phyloP scores from a whole-genome alignment of 805 yeast species.

The Kuraishia molischiana region DNA sequence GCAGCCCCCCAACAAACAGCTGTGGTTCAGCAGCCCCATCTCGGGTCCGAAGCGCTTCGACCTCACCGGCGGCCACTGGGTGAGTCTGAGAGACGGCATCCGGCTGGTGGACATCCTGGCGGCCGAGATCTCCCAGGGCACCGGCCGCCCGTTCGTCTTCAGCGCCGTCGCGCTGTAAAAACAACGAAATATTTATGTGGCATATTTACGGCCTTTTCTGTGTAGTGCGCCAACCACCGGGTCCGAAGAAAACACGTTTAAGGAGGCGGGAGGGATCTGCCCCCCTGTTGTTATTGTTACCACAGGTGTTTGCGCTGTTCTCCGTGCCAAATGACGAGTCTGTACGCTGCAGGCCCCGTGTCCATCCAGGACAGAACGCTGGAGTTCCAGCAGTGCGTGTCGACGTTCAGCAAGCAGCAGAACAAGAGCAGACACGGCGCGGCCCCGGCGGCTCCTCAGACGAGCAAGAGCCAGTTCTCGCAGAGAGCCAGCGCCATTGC shows the following conservation, averaged over 20 bases:
- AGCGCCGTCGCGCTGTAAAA: no score
- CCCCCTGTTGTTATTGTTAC: no score
- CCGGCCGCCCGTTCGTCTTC: constrained; percentile 10
- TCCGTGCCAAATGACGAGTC: constrained; percentile 15
- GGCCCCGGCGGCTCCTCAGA: constrained; percentile 16
- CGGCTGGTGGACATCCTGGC: constrained; percentile 36
- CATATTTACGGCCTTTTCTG: no score
- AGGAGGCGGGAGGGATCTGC: no score
- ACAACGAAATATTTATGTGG: no score
- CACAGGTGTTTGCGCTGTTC: no score
- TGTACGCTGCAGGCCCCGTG: constrained; percentile 15
- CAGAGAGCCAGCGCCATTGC: constrained; percentile 73
- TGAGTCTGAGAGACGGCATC: constrained; percentile 58
- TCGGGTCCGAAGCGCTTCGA: constrained; percentile 91
- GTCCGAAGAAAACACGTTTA: no score
- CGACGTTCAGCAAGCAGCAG: constrained; percentile 55
- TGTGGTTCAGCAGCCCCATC: constrained; percentile 90
- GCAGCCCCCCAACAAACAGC: constrained; percentile 95
- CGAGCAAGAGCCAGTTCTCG: constrained; percentile 53
- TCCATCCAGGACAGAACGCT: constrained; percentile 73
- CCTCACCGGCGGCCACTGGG: constrained; percentile 66
- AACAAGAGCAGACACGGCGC: constrained; percentile 15
- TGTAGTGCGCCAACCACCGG: no score
- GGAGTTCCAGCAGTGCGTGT: constrained; percentile 89
- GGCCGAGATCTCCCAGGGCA: constrained; percentile 32